Evolutionary conservation across 2,329 filamentous ascomycete genomes (phyloP).

Genomic region (Fusarium caatingaense): DNA sequence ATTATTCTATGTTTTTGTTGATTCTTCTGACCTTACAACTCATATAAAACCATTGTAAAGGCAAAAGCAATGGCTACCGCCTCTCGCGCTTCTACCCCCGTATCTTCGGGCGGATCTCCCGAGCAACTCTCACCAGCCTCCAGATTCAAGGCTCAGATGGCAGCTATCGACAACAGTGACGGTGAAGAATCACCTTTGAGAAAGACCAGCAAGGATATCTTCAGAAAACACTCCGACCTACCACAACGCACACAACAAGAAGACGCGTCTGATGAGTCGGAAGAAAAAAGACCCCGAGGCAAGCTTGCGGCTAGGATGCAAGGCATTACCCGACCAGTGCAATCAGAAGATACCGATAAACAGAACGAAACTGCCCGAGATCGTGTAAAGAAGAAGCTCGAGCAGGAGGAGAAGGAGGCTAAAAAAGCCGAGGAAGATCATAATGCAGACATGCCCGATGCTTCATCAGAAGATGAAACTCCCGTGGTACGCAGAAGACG

Average conservation of each 20-base stretch:
- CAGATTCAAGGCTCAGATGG: constrained; percentile 66
- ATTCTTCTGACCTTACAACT: not conserved
- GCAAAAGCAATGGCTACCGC: constrained; percentile 56
- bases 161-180: constrained; percentile 61
- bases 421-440: constrained; percentile 38
- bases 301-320: constrained; percentile 74
- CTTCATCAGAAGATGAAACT: constrained; percentile 56
- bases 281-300: constrained; percentile 65
- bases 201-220: constrained; percentile 20
- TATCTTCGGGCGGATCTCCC: constrained; percentile 55
- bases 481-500: constrained; percentile 57
- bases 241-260: constrained; percentile 50
- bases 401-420: constrained; percentile 44
- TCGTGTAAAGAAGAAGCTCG: constrained; percentile 58
- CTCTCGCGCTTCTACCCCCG: constrained; percentile 60
- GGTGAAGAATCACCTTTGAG: constrained; percentile 52
- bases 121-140: constrained; percentile 63
- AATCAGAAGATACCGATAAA: constrained; percentile 2
- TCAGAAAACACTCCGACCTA: constrained; percentile 8
- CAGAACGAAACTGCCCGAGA: constrained; percentile 52
- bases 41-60: constrained; percentile 6
- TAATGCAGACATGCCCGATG: constrained; percentile 47
- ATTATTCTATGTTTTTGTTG: not conserved
- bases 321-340: constrained; percentile 46
- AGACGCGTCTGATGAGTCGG: constrained; percentile 60